Base-by-base conservation (phyloP, 2,329 filamentous ascomycete species). In the Cladosporium sp. region DNA sequence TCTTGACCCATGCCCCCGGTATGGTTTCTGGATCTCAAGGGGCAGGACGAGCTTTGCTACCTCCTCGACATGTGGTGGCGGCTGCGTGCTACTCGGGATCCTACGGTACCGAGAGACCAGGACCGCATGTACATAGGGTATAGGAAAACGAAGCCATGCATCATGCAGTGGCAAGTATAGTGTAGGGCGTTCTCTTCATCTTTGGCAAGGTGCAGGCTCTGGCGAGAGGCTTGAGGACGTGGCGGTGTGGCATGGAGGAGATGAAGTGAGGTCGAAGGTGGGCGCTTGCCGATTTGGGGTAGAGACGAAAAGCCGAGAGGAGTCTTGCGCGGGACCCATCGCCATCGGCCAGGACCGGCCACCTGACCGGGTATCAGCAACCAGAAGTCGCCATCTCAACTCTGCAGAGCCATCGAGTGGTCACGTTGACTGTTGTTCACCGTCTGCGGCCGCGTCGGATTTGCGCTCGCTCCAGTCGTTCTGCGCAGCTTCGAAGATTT, bases 181-280 rank as follows among this genome's bases (percentile, higher is more conserved):
- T 3, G 19, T 17, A 8, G 15, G 4, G 9, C 10, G 17, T 32
- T 7, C 19, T 17, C 8, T 48, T 20, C 45, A 20, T 32, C 28
- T 13, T 35, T 13, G 22, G 10, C 17, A 36, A 35, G 19, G 47
- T 12, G 22, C 13, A 24, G 19, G 19, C n/a, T 15, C 32, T 24
- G 32, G 19, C 32, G 28, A 20, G 45, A 34, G 47, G 20, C 12
- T 19, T 10, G 7, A 12, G 9, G 10, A 37, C n/a, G 40, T 25
- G 39, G 39, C 39, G 37, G 51, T 17, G 24, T 24, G 28, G 39
- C 28, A 4, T 19, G 4, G 40, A 47, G 5, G 32, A 37, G 52
- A 15, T 45, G 52, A 55, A 44, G 52, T 55, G 52, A 55, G 52
- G 52, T 55, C 52, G 52, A 55, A 17, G 37, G 28, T 39, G 24